Evolutionary conservation across 2,329 filamentous ascomycete species (phyloP).

Genomic region (Aspergillus fischeri): DNA sequence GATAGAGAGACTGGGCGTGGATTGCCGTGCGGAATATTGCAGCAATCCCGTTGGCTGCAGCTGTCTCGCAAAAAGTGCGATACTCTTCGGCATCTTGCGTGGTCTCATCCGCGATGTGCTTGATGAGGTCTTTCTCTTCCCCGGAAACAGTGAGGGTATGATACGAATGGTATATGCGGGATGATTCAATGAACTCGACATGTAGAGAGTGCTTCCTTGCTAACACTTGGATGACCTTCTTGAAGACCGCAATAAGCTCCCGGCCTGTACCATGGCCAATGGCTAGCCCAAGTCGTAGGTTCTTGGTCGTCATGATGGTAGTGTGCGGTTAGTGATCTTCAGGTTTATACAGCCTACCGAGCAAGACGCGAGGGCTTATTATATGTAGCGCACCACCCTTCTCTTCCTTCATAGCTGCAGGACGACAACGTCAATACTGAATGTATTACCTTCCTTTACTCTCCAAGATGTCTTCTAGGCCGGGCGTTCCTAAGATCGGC

Average conservation of each 20-base stretch:
- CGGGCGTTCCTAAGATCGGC: too few relatives aligned
- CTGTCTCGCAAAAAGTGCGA: neutral
- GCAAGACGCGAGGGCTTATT: too few relatives aligned
- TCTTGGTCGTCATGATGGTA: neutral
- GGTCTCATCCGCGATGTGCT: neutral
- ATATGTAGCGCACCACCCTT: too few relatives aligned
- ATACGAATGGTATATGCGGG: conserved; percentile 1
- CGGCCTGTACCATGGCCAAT: conserved; percentile 1
- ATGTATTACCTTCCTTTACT: too few relatives aligned
- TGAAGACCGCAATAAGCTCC: conserved; percentile 1
- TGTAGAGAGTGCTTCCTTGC: neutral
- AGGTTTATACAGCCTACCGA: too few relatives aligned
- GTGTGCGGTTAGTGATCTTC: too few relatives aligned
- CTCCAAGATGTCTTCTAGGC: too few relatives aligned
- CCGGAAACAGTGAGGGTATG: conserved; percentile 2
- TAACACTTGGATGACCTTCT: neutral
- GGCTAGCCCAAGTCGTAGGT: neutral
- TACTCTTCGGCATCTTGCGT: neutral
- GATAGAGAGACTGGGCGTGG: neutral
- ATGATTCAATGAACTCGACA: neutral
- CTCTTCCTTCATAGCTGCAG: too few relatives aligned
- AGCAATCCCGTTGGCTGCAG: neutral
- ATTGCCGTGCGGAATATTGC: conserved; percentile 4
- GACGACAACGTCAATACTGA: too few relatives aligned
- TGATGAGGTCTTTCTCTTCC: neutral